These are phyloP conservation scores for Cyberlindnera saturnus DNA, from an alignment of 805 yeast species.

Conservation along the genomic window DNA sequence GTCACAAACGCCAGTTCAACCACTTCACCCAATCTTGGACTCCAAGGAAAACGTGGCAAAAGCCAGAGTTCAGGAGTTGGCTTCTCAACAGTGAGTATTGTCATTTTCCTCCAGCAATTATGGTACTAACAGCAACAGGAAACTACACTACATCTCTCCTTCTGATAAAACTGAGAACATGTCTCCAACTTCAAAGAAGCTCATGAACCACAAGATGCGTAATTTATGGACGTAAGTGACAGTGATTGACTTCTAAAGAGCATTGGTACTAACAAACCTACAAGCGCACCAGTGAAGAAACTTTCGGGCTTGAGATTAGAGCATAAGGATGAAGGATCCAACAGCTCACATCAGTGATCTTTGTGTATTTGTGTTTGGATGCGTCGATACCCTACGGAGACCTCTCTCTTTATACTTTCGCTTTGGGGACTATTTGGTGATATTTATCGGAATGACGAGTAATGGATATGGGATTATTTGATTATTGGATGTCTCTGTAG, in stretches of 20 bases:
- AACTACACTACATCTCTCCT: constrained; percentile 25
- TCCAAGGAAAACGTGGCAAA: constrained; percentile 23
- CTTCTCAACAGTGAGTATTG: constrained; percentile 22
- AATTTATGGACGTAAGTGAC: constrained; percentile 20
- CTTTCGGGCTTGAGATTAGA: constrained; percentile 22
- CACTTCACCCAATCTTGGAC: constrained; percentile 24
- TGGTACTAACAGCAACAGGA: constrained; percentile 14
- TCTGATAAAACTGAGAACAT: constrained; percentile 24
- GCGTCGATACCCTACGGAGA: background rate
- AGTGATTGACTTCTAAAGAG: background rate
- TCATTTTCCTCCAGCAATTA: background rate
- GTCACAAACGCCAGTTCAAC: constrained; percentile 21
- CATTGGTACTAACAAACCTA: constrained; percentile 2
- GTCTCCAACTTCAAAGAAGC: constrained; percentile 25
- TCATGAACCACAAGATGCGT: constrained; percentile 23
- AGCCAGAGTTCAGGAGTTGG: constrained; percentile 24
- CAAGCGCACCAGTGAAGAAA: constrained; percentile 23
- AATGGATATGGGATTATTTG: too few relatives aligned
- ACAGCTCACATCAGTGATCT: constrained; percentile 1
- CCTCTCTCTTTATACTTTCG: too few relatives aligned
- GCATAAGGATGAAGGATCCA: constrained; percentile 10
- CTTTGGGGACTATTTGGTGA: too few relatives aligned
- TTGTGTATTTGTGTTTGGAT: background rate
- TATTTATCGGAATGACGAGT: too few relatives aligned
- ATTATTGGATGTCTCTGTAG: too few relatives aligned